Conservation (phyloP, 345 rosid species). For the Turnera subulata region DNA sequence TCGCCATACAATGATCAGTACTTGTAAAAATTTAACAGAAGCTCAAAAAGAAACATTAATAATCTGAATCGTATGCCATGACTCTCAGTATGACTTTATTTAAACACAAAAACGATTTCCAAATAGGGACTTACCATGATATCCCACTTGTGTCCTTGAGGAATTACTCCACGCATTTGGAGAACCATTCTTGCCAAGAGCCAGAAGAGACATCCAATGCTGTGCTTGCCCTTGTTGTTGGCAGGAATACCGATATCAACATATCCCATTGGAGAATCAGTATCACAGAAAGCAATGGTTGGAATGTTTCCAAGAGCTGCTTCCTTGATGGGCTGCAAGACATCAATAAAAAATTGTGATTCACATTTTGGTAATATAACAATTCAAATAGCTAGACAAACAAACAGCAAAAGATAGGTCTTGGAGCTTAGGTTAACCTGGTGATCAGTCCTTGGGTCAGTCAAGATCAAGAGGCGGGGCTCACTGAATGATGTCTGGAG, state of each 20-base stretch:
- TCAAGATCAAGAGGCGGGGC: slow-evolving; percentile 84
- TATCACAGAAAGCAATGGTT: slow-evolving; percentile 92
- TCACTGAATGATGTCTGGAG: slow-evolving; percentile 87
- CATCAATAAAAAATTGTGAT: neutral
- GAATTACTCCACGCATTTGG: slow-evolving; percentile 94
- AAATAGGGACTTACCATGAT: slow-evolving; percentile 16
- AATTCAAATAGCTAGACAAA: neutral
- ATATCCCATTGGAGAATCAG: slow-evolving; percentile 89
- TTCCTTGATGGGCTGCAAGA: slow-evolving; percentile 91
- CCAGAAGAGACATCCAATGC: slow-evolving; percentile 96
- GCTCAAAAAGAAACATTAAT: neutral
- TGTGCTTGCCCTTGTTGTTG: slow-evolving; percentile 95
- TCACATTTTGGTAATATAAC: neutral
- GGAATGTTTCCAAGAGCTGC: slow-evolving; percentile 95
- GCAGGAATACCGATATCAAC: slow-evolving; percentile 97
- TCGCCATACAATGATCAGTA: too few relatives aligned
- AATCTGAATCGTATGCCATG: too few relatives aligned
- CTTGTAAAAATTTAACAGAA: too few relatives aligned
- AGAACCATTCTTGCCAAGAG: slow-evolving; percentile 92
- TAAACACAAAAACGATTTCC: too few relatives aligned
- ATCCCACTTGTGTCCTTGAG: slow-evolving; percentile 45
- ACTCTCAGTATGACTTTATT: too few relatives aligned
- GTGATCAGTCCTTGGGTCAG: slow-evolving; percentile 95
- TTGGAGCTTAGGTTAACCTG: too few relatives aligned
- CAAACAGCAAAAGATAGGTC: neutral